Base-by-base conservation (phyloP, 1,284 basidiomycete genomes). In the Tausonia pullulans region DNA sequence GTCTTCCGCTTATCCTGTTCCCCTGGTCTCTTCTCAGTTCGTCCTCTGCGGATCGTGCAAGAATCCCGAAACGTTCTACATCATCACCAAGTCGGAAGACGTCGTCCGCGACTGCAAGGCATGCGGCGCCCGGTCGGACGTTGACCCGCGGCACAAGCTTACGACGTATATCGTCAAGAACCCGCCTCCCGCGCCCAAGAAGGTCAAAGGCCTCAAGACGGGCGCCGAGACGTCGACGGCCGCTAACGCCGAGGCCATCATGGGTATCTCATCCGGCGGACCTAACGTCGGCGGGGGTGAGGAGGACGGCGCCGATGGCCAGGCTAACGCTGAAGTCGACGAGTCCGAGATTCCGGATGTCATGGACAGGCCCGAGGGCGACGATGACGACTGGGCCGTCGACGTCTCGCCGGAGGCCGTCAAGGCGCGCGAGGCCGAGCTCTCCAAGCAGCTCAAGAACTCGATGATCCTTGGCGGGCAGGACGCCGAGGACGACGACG, bases 51-150 rank as follows among this genome's bases (percentile, higher is more conserved):
- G 87, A 69, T 84, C 87, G 52, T 99, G 96, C 88, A 98, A 98
- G 82, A 99, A 99, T 76, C 96, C 96, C 40, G 96, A 99, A 80
- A 99, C 96, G 53, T 95, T 98, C 73, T 65, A 61, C 54, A 80
- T 94, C 79, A 86, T 98, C 74, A 84, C 89, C 73, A 92, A 90
- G 77, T 83, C 81, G 66, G 94, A 97, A 73, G 83, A 87, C 71
- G 95, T 98, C 75, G 84, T 89, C 70, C 85, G 94, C 68, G 93
- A 98, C 78, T 99, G 95, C 83, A 98, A 98, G 79, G 96, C 95
- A 4, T 99, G 95, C 72, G 95, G 95, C 61, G 86, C 93, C 73
- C 85, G 90, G 70, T 94, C 88, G 50, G 84, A 81, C 60, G 84
- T 98, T 69, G 93, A 98, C 77, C 98, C 97, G 92, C 83, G 92